Base-by-base conservation (phyloP, 805 yeast species). In the Metahyphopichia silvanorum region DNA sequence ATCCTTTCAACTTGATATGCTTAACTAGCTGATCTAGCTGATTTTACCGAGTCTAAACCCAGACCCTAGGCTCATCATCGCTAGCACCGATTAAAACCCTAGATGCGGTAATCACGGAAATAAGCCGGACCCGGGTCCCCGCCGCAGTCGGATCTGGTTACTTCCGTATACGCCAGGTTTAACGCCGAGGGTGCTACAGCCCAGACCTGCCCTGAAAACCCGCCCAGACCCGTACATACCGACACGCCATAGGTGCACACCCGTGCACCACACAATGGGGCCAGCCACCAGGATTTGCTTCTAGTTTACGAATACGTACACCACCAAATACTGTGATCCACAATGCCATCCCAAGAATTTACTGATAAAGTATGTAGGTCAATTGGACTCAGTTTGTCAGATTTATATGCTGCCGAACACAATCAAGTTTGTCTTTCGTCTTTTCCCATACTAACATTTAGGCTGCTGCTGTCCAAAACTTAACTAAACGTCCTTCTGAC, bases 391-490 rank as follows among this genome's bases (percentile, higher is more conserved):
- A 3, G 27, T 22, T 6, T 10, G 12, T n/a, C n/a, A n/a, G n/a
- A n/a, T n/a, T n/a, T n/a, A n/a, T n/a, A n/a, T n/a, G 6, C 16
- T 29, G 10, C 13, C 25, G 9, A 31, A 25, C 24, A 16, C 27
- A 19, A n/a, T 16, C n/a, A 20, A 27, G 10, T 2, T 22, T 15
- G 15, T 12, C 29, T 14, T 14, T 26, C 15, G 29, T 7, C 6
- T 14, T 12, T 19, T 12, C 11, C 21, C 4, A 14, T 27, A 27
- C 29, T 36, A 38, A 43, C 43, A 14, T 39, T n/a, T 35, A 81
- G 86, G 98, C 97, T 42, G 79, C 74, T 40, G 81, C 85, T 34
- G 96, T 87, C 48, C 79, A 82, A 61, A 65, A 72, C 48, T 71
- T 93, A 45, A 71, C 86, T 42, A 70, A 74, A 42, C 83, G 82